phyloP scores from a whole-genome alignment of 495 filamentous ascomycete genomes.

The Xylaria intraflava region DNA sequence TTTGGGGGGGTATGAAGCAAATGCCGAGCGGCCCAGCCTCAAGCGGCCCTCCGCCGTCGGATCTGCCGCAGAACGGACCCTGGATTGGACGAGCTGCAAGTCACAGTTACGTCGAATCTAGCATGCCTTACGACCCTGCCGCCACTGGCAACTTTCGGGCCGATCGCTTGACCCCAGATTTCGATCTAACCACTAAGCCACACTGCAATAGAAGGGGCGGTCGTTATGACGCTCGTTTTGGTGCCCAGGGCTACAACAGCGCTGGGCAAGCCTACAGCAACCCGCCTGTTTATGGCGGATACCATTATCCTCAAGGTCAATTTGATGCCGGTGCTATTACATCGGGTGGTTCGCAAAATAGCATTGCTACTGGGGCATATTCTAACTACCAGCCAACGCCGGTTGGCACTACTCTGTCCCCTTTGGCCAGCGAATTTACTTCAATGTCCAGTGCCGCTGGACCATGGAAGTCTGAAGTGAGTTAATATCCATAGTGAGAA shows the following conservation, averaged over 20 bases:
- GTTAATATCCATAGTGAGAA: slow-evolving; percentile 8
- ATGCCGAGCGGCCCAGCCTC: slow-evolving; percentile 26
- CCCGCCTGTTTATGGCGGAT: slow-evolving; percentile 17
- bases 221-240: slow-evolving; percentile 41
- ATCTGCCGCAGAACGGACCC: slow-evolving; percentile 27
- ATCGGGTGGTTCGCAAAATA: slow-evolving; percentile 20
- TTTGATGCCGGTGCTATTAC: slow-evolving; percentile 31
- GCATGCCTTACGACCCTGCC: slow-evolving; percentile 21
- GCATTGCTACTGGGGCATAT: slow-evolving; percentile 45
- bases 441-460: slow-evolving; percentile 25
- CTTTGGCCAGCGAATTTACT: slow-evolving; percentile 77
- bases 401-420: slow-evolving; percentile 75
- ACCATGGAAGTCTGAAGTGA: slow-evolving; percentile 50
- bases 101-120: slow-evolving; percentile 27
- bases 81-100: slow-evolving; percentile 35
- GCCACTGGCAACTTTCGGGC: slow-evolving; percentile 34
- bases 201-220: slow-evolving; percentile 29
- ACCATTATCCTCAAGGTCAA: slow-evolving; percentile 23
- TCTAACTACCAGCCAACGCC: slow-evolving; percentile 62
- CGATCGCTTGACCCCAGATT: slow-evolving; percentile 41
- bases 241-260: slow-evolving; percentile 13
- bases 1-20: slow-evolving; percentile 51
- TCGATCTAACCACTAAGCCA: slow-evolving; percentile 35
- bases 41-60: slow-evolving; percentile 29
- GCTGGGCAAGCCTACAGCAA: slow-evolving; percentile 10